Conservation (phyloP, 768 basidiomycete genomes). For the Lactarius sp. region DNA sequence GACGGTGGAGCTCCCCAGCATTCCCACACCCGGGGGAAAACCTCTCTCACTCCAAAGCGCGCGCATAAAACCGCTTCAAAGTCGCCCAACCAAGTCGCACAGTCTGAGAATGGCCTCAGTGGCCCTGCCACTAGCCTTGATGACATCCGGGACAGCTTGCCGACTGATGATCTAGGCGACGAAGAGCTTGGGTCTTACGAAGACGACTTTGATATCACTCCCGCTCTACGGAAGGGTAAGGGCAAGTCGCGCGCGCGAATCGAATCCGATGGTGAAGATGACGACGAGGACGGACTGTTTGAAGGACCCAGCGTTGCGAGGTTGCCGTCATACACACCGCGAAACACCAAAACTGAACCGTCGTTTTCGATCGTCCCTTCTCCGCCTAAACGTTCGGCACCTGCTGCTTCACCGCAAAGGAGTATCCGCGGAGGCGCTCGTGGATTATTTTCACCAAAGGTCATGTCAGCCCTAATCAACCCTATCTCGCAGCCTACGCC, state of each 20-base stretch:
- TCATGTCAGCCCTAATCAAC: neutral
- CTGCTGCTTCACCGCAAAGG: neutral
- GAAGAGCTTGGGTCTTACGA: slow-evolving; percentile 15
- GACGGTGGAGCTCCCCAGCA: neutral
- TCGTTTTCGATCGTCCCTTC: slow-evolving; percentile 18
- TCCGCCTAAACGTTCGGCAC: neutral
- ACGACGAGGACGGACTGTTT: slow-evolving; percentile 1
- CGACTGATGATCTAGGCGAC: slow-evolving; percentile 11
- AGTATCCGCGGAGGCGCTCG: neutral
- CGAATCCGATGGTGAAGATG: slow-evolving; percentile 15
- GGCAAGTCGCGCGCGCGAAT: slow-evolving; percentile 13
- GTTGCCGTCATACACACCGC: neutral
- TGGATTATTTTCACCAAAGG: neutral
- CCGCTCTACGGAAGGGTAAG: slow-evolving; percentile 10
- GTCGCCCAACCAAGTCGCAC: slow-evolving; percentile 3
- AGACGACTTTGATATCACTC: slow-evolving; percentile 8
- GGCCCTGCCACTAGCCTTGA: slow-evolving; percentile 10
- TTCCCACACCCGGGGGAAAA: neutral
- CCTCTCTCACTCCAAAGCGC: neutral
- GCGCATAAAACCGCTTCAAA: neutral
- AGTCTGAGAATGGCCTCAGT: slow-evolving; percentile 1
- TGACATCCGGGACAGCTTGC: slow-evolving; percentile 10
- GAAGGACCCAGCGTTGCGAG: neutral
- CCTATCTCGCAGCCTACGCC: neutral
- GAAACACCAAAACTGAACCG: slow-evolving; percentile 7